phyloP scores from a whole-genome alignment of 2,329 filamentous ascomycete species.

The Microcera coccophila region DNA sequence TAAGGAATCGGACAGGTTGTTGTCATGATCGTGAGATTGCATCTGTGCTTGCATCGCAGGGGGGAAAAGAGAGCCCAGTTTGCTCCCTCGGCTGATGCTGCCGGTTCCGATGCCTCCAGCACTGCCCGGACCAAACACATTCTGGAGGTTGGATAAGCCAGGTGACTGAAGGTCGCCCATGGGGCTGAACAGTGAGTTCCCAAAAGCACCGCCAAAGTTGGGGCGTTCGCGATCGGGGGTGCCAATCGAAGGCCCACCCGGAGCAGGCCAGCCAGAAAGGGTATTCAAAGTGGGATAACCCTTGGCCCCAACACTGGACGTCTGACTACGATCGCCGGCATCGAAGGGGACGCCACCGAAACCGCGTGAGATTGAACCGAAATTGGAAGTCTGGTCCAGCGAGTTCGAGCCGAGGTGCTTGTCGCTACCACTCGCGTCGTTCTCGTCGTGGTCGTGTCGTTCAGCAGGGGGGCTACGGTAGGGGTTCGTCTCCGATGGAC shows the following conservation, averaged over 20 bases:
- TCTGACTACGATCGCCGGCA: conserved; percentile 86
- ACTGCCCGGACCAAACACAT: conserved; percentile 64
- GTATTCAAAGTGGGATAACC: conserved; percentile 61
- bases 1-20: conserved; percentile 52
- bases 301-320: conserved; percentile 79
- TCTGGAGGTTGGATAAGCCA: conserved; percentile 61
- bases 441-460: conserved; percentile 61
- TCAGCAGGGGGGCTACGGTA: conserved; percentile 87
- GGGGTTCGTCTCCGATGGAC: conserved; percentile 92
- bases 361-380: conserved; percentile 52
- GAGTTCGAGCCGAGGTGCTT: conserved; percentile 41
- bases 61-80: conserved; percentile 83
- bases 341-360: conserved; percentile 54
- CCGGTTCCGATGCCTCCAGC: conserved; percentile 55
- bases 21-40: conserved; percentile 67
- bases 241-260: conserved; percentile 54
- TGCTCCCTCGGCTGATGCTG: conserved; percentile 71
- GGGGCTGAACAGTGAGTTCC: conserved; percentile 74
- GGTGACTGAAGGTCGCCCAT: conserved; percentile 77
- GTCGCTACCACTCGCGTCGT: conserved; percentile 50
- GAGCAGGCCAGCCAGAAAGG: conserved; percentile 59
- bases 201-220: conserved; percentile 59
- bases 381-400: conserved; percentile 43
- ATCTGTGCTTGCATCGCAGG: conserved; percentile 87
- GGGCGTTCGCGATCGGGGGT: conserved; percentile 65